Base-by-base conservation (phyloP, 192 early-diverging fungal genomes). In the Coemansia erecta region DNA sequence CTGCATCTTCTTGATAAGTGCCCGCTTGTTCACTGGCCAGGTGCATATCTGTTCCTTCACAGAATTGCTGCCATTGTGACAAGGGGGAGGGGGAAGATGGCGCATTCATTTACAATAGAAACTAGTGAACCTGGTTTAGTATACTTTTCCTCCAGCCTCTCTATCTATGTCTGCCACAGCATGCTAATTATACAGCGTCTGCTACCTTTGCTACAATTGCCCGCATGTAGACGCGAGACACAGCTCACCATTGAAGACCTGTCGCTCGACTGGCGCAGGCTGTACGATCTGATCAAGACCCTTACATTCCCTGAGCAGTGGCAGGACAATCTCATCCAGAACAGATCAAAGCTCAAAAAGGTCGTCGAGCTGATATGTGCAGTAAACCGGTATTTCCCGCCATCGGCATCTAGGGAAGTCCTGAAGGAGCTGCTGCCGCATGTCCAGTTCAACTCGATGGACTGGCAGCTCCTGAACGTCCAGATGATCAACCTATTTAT, bases 401-500 rank as follows among this genome's bases (percentile, higher is more conserved):
- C 85, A 6, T 71, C 81, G n/a, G 74, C 86, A 3, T 67, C 89
- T 11, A 56, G 50, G 2, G 90, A 93, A 28, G 88, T 96, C n/a
- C 68, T 96, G 24, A 77, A 87, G 28, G 85, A 90, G 61, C 83
- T 93, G 40, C 61, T 96, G 13, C 92, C 92, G 8, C 70, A 84
- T 40, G 82, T 91, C 58, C 87, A 84, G 58, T 83, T 88, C 15
- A 84, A 90, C 65, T 87, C 85, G 28, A 56, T 87, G 12, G 86
- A 87, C 50, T 77, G 84, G 33, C 78, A 87, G 41, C 60, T 73
- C 10, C 70, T 77, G 22, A 70, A 84, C 50, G 77, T 85, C 0
- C 85, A 89, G 60, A 50, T 79, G 61, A 61, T 94, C 18, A 71
- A 68, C 31, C 73, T 89, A 4, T 91, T 94, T 58, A 68, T 94